Percentiles rank a stretch among this genome's conserved stretches.
Evolutionary conservation across 2,329 filamentous ascomycete genomes (phyloP).

Genomic region (Cladosporium oxysporum): DNA sequence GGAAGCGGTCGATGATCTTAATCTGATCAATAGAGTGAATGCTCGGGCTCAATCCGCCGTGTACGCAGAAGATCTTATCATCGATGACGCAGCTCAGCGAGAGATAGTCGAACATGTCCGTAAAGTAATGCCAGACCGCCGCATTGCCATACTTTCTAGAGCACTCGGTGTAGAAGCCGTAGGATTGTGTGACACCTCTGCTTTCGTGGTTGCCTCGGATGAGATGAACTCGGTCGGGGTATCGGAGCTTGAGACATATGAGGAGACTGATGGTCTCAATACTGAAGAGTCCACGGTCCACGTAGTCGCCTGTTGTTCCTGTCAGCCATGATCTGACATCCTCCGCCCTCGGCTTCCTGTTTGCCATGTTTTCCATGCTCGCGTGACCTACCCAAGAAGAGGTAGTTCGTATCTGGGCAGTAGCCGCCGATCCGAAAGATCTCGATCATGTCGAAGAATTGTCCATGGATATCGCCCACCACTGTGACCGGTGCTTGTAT

Average conservation of each 20-base stretch:
- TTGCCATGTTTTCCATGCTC: conserved; percentile 9
- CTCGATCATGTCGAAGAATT: conserved; percentile 98
- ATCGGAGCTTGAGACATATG: conserved; percentile 94
- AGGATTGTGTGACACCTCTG: conserved; percentile 95
- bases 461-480: conserved; percentile 96
- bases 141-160: conserved; percentile 97
- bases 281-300: conserved; percentile 97
- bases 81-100: conserved; percentile 97
- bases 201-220: conserved; percentile 99
- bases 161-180: conserved; percentile 98
- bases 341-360: not conserved
- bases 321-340: conserved; percentile 1
- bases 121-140: conserved; percentile 99
- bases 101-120: conserved; percentile 99
- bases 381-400: conserved; percentile 76
- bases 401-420: conserved; percentile 96
- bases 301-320: conserved; percentile 75
- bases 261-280: conserved; percentile 98
- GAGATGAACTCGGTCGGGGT: conserved; percentile 90
- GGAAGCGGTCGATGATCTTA: conserved; percentile 98
- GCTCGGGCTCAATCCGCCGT: conserved; percentile 70
- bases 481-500: conserved; percentile 94
- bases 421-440: conserved; percentile 98
- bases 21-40: conserved; percentile 99
- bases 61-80: conserved; percentile 98